Evolutionary conservation across 1,284 basidiomycete genomes (phyloP).

Genomic region (Papiliotrema laurentii): DNA sequence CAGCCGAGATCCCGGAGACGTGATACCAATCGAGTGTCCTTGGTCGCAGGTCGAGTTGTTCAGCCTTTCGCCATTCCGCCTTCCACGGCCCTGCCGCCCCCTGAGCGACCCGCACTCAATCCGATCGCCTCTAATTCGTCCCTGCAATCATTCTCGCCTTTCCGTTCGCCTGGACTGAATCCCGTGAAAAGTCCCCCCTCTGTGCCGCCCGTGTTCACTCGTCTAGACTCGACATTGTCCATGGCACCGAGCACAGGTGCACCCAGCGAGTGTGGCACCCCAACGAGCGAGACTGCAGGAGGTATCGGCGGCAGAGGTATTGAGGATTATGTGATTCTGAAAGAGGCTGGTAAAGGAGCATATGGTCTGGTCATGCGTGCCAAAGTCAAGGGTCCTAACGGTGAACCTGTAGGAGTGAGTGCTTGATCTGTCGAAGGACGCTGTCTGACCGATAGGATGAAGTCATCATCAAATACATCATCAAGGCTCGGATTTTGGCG

Average conservation of each 20-base stretch:
- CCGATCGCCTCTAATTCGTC: constrained; percentile 11
- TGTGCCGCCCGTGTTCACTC: constrained; percentile 12
- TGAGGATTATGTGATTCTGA: constrained; percentile 61
- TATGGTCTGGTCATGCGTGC: constrained; percentile 94
- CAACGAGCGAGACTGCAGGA: constrained; percentile 37
- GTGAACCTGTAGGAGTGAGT: constrained; percentile 70
- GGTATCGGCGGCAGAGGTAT: constrained; percentile 46
- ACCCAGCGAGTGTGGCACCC: constrained; percentile 40
- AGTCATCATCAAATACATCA: constrained; percentile 94
- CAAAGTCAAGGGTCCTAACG: constrained; percentile 69
- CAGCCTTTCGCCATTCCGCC: constrained; percentile 42
- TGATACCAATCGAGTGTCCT: constrained; percentile 41
- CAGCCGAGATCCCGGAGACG: constrained; percentile 38
- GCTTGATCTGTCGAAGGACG: constrained; percentile 2
- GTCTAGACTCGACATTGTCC: constrained; percentile 37
- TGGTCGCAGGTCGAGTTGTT: constrained; percentile 45
- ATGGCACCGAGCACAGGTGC: constrained; percentile 40
- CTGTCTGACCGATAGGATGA: constrained; percentile 55
- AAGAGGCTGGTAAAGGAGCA: constrained; percentile 89
- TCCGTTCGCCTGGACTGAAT: constrained; percentile 20
- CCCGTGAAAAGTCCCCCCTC: neutral
- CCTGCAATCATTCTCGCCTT: constrained; percentile 46
- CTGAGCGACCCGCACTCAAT: constrained; percentile 2
- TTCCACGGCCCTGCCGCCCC: constrained; percentile 31
- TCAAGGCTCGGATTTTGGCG: constrained; percentile 95